phyloP scores from a whole-genome alignment of 1,284 basidiomycete genomes.

The Pseudozyma hubeiensis region DNA sequence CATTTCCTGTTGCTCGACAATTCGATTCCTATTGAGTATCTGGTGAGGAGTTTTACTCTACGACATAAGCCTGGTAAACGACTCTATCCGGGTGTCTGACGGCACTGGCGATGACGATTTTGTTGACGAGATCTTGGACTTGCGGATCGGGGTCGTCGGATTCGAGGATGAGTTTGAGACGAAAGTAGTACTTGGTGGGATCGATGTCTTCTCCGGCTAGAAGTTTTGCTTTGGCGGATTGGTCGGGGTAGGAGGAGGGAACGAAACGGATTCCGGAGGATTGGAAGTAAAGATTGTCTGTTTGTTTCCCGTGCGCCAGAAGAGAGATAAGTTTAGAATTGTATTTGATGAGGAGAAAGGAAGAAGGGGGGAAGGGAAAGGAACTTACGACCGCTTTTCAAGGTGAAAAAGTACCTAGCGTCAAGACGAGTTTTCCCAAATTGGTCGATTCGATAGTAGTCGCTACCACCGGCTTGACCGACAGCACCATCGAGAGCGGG shows the following conservation, averaged over 20 bases:
- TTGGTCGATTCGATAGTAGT: constrained; percentile 36
- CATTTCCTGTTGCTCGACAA: too few species aligned
- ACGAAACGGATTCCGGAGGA: constrained; percentile 29
- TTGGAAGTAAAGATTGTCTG: constrained; percentile 40
- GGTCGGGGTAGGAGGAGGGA: constrained; percentile 17
- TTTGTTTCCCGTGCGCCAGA: neutral
- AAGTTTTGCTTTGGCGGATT: constrained; percentile 16
- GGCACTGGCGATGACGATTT: constrained; percentile 34
- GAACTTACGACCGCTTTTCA: constrained; percentile 26
- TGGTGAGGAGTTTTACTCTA: constrained; percentile 8
- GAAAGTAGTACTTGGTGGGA: constrained; percentile 32
- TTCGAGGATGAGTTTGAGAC: constrained; percentile 31
- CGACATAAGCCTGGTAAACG: constrained; percentile 41
- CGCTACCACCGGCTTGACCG: constrained; percentile 27
- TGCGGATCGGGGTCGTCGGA: constrained; percentile 31
- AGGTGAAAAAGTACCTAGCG: constrained; percentile 39
- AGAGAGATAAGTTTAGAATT: neutral
- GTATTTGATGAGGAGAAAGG: neutral
- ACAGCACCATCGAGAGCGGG: constrained; percentile 29
- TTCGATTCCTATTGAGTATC: too few species aligned
- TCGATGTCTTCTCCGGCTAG: constrained; percentile 26
- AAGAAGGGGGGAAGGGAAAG: neutral
- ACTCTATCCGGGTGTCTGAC: constrained; percentile 26
- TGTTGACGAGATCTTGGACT: constrained; percentile 38
- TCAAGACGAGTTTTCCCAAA: constrained; percentile 37